Percentiles rank a stretch among this genome's conserved stretches.
These are phyloP conservation scores for Tolypocladium endophyticum DNA, from an alignment of 2,329 filamentous ascomycete genomes.

Conservation along the genomic window DNA sequence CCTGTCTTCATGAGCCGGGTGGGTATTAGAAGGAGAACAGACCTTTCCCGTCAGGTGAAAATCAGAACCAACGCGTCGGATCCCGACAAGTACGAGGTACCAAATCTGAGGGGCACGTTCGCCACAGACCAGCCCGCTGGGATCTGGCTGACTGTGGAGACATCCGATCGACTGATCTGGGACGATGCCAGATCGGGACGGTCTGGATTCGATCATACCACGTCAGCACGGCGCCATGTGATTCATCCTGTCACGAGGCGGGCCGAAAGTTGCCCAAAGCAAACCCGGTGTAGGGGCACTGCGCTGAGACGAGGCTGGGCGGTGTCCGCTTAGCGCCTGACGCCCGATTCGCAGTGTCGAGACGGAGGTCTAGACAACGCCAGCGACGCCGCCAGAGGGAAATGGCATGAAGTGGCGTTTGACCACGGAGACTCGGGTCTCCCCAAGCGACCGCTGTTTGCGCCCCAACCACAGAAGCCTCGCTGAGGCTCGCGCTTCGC, in stretches of 20 bases:
- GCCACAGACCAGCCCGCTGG: background rate
- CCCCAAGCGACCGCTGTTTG: background rate
- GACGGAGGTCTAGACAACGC: background rate
- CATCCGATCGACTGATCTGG: constrained; percentile 3
- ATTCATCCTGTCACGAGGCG: background rate
- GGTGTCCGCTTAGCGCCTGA: background rate
- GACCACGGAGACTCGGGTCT: background rate
- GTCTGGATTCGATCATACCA: constrained; percentile 2
- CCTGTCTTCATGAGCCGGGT: background rate
- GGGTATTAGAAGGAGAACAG: background rate
- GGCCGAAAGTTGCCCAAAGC: background rate
- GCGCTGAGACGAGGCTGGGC: background rate
- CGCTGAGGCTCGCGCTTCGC: background rate
- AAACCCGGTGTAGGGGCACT: background rate
- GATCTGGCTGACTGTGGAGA: constrained; percentile 2
- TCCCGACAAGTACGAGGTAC: too few species aligned
- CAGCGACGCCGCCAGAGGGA: background rate
- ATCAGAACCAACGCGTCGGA: background rate
- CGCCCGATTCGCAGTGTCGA: background rate
- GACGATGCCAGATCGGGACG: constrained; percentile 2
- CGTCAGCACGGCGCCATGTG: constrained; percentile 3
- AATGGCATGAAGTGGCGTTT: background rate
- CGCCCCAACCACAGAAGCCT: background rate
- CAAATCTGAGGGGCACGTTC: background rate
- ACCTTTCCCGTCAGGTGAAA: background rate